Conservation (phyloP, 441 rosid genomes). For the Populus hybrid region DNA sequence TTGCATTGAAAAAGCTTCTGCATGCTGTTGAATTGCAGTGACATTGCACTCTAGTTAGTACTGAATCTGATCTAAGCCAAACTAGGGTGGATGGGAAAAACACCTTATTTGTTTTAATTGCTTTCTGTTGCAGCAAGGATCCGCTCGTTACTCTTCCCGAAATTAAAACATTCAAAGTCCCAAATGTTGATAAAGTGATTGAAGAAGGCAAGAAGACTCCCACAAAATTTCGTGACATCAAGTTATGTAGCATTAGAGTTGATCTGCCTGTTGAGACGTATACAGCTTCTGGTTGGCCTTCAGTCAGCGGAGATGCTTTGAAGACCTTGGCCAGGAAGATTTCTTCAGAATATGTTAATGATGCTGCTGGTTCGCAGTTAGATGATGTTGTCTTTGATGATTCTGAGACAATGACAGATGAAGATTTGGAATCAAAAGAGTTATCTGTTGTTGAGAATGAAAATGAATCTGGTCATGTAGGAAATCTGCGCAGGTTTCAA, state of each 20-base stretch:
- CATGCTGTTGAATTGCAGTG: too few relatives aligned
- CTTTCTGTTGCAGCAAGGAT: constrained; percentile 50
- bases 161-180: constrained; percentile 58
- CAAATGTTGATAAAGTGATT: constrained; percentile 69
- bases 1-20: too few relatives aligned
- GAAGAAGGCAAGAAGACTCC: constrained; percentile 87
- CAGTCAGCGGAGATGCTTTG: constrained; percentile 75
- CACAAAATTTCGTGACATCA: constrained; percentile 63
- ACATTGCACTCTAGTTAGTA: neutral
- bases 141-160: constrained; percentile 41
- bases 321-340: constrained; percentile 78
- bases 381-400: constrained; percentile 33
- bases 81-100: constrained; percentile 8
- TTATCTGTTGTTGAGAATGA: constrained; percentile 27
- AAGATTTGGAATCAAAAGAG: too few relatives aligned
- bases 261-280: constrained; percentile 60
- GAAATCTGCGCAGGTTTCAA: constrained; percentile 49
- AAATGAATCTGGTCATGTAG: constrained; percentile 55
- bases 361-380: constrained; percentile 30
- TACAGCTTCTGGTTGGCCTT: constrained; percentile 87
- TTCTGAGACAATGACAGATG: constrained; percentile 23
- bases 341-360: constrained; percentile 53
- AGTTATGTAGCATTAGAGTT: constrained; percentile 48
- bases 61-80: neutral
- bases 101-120: neutral